Conservation (phyloP, 371 early-diverging fungal genomes). For the Blakeslea trispora region DNA sequence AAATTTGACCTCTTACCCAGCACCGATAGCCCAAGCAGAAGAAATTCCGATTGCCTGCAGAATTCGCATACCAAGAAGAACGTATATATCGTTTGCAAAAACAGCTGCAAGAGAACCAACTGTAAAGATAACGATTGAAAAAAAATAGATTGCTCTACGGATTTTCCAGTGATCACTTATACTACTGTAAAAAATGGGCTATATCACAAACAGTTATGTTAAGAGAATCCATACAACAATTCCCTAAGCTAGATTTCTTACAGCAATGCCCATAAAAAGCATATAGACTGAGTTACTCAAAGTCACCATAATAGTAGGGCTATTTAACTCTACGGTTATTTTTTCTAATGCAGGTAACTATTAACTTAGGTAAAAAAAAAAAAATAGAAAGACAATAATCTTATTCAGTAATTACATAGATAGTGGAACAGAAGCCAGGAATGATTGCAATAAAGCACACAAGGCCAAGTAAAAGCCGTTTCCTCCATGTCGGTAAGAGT, state of each 20-base stretch:
- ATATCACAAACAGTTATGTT: no score
- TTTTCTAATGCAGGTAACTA: slow-evolving; percentile 57
- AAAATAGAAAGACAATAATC: neutral
- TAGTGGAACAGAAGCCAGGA: slow-evolving; percentile 54
- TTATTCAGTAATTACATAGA: slow-evolving; percentile 32
- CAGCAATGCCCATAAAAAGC: slow-evolving; percentile 64
- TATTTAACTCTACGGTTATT: slow-evolving; percentile 34
- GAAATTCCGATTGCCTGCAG: slow-evolving; percentile 78
- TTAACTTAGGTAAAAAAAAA: neutral
- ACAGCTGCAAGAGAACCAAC: slow-evolving; percentile 71
- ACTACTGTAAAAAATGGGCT: slow-evolving; percentile 69
- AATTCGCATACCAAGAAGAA: slow-evolving; percentile 67
- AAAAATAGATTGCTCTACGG: slow-evolving; percentile 66
- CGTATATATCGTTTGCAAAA: slow-evolving; percentile 57
- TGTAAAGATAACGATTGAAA: slow-evolving; percentile 61
- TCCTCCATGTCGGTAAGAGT: slow-evolving; percentile 38
- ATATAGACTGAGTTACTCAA: slow-evolving; percentile 64
- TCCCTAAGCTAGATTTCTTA: no score
- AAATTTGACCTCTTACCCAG: slow-evolving; percentile 51
- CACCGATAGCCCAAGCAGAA: slow-evolving; percentile 77
- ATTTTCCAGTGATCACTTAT: slow-evolving; percentile 71
- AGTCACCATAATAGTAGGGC: slow-evolving; percentile 53
- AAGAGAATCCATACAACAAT: neutral
- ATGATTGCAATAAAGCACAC: slow-evolving; percentile 50
- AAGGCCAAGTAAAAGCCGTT: slow-evolving; percentile 35